Evolutionary conservation across 345 rosid genomes (phyloP).

Genomic region (Acer campestre): DNA sequence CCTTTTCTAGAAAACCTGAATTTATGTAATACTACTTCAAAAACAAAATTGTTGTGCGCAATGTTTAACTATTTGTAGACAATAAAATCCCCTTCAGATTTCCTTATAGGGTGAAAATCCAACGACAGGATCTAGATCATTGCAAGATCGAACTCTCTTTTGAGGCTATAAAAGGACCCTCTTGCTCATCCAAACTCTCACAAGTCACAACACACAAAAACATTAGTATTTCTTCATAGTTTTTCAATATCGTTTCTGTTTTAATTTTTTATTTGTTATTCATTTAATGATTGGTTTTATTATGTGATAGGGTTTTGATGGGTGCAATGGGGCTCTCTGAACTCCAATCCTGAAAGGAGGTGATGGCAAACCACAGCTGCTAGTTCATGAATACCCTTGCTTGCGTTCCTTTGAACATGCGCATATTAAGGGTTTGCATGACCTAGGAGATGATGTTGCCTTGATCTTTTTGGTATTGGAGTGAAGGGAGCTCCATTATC

Average conservation of each 20-base stretch:
- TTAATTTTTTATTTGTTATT: not conserved
- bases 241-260: not conserved
- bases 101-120: not conserved
- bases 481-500: constrained; percentile 64
- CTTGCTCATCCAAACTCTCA: not conserved
- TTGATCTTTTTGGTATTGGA: constrained; percentile 54
- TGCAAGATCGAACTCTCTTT: not conserved
- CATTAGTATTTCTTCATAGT: not conserved
- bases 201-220: not conserved
- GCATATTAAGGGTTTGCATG: constrained; percentile 69
- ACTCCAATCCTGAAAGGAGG: constrained; percentile 54
- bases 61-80: constrained; percentile 11
- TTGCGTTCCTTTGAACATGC: constrained; percentile 17
- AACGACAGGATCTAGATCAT: constrained; percentile 12
- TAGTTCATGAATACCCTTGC: constrained; percentile 60
- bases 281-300: no score
- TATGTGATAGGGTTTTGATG: not conserved
- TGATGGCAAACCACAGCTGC: constrained; percentile 58
- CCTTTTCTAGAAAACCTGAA: no score
- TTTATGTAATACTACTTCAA: no score
- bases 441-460: constrained; percentile 44
- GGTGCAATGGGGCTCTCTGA: constrained; percentile 46
- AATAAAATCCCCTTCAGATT: constrained; percentile 21
- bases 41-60: not conserved
- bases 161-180: constrained; percentile 34